Evolutionary conservation across 164 flowering plant genomes (phyloP), one percentile per base, ranked within the genome.

Genomic region (Akebia trifoliata): DNA sequence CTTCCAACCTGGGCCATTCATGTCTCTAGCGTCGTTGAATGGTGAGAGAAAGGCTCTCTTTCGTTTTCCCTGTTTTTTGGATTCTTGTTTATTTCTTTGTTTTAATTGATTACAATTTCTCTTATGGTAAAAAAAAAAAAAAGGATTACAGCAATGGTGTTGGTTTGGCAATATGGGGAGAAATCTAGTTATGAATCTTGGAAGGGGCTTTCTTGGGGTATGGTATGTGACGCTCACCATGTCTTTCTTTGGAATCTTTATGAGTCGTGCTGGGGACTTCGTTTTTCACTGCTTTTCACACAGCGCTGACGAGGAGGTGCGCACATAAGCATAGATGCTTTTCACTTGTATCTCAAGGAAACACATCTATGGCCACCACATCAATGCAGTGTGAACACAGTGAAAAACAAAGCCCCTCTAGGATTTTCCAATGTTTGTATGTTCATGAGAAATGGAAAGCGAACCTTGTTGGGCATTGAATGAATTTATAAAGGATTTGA

Each of bases 131-230:
- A 1, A 43, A 18, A 6, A 51, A 9, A 1, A 11, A 7, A 32
- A 67, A 93, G 99, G 99, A 67, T 86, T 57, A 74, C 77, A 21
- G 96, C 96, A 17, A 90, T 90, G 97, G 81, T 61, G 47, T 80
- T 87, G 85, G 96, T 93, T 49, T 90, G 97, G 99, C 82, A 84
- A 65, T 90, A 93, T 67, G 97, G 92, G 37, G 90, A 93, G 66
- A 77, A 72, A 61, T 71, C 90, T 53, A 96, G 96, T 3, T 65
- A 56, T 75, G 85, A 87, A 60, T 69, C 97, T 50, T 90, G 99
- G 99, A 90, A 93, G 69, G 97, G 99, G 42, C 88, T 93, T 9
- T 82, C 96, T 32, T 93, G 97, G 99, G 99, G 96, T 36, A 93
- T 87, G 97, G 99, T 86, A 73, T 74, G 93, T 73, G 20, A 31